These are phyloP conservation scores for Meredithiella fracta DNA, from an alignment of 2,329 filamentous ascomycete genomes.

Conservation along the genomic window DNA sequence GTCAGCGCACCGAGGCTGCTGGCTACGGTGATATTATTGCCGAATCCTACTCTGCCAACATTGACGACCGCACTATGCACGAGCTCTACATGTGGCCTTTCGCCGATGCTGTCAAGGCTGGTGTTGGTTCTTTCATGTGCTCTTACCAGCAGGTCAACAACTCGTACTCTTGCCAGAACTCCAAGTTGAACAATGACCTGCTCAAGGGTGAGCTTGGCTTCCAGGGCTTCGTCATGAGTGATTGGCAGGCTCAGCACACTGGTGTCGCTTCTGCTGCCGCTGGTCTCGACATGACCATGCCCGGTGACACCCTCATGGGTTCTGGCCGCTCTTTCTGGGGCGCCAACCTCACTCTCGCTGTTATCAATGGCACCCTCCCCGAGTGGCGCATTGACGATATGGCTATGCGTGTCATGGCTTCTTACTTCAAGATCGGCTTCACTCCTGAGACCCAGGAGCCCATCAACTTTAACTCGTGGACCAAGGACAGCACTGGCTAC, in stretches of 20 bases:
- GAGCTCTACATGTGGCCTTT: slow-evolving; percentile 70
- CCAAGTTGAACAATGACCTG: slow-evolving; percentile 55
- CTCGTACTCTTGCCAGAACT: slow-evolving; percentile 66
- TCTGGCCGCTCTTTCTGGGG: slow-evolving; percentile 65
- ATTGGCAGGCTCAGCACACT: slow-evolving; percentile 62
- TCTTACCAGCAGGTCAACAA: slow-evolving; percentile 69
- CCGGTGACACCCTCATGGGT: slow-evolving; percentile 65
- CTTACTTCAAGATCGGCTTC: slow-evolving; percentile 50
- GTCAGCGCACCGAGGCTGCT: slow-evolving; percentile 40
- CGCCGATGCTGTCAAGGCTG: slow-evolving; percentile 51
- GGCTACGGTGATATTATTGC: slow-evolving; percentile 41
- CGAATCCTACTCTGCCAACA: slow-evolving; percentile 42
- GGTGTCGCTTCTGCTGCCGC: slow-evolving; percentile 50
- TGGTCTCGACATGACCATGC: slow-evolving; percentile 79
- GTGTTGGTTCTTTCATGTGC: slow-evolving; percentile 48
- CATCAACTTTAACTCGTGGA: slow-evolving; percentile 86
- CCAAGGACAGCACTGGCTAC: slow-evolving; percentile 55
- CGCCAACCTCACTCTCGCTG: slow-evolving; percentile 68
- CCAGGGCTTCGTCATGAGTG: slow-evolving; percentile 65
- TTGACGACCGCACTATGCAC: slow-evolving; percentile 59
- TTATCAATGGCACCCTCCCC: slow-evolving; percentile 78
- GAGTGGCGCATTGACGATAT: slow-evolving; percentile 84
- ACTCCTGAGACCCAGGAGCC: slow-evolving; percentile 29
- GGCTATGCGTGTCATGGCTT: slow-evolving; percentile 65
- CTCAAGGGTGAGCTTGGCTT: slow-evolving; percentile 64